Percentiles rank a stretch among this genome's conserved stretches.
These are phyloP conservation scores for Deinandra increscens DNA, from an alignment of 129 eudicot genomes.

Conservation along the genomic window DNA sequence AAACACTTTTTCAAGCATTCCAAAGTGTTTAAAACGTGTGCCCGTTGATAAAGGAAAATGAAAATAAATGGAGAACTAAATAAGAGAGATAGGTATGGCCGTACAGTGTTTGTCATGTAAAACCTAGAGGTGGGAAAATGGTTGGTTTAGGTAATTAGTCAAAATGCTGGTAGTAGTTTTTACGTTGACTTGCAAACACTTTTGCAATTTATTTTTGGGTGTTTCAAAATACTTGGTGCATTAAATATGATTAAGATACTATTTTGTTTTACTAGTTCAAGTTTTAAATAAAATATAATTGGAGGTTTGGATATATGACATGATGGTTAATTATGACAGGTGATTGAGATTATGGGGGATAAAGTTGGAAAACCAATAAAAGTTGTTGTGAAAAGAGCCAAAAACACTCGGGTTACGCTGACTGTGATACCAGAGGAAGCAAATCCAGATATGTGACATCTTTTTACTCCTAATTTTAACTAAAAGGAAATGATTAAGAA, in stretches of 20 bases:
- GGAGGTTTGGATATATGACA: too few species aligned
- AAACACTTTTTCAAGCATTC: not conserved
- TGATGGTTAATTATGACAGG: slow-evolving; percentile 30
- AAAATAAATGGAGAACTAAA: too few species aligned
- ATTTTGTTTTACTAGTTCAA: too few species aligned
- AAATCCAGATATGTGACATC: slow-evolving; percentile 46
- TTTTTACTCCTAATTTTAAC: not conserved
- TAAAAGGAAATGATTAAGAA: not conserved
- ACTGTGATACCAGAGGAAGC: slow-evolving; percentile 82
- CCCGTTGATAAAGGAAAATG: not conserved
- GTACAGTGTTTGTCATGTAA: not conserved
- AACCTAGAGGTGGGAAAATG: not conserved
- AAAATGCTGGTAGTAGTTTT: too few species aligned
- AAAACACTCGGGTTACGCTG: slow-evolving; percentile 38
- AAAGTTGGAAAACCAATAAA: slow-evolving; percentile 59
- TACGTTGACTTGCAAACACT: too few species aligned
- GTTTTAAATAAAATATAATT: too few species aligned
- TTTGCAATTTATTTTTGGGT: too few species aligned
- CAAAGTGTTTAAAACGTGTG: not conserved
- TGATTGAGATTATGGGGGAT: slow-evolving; percentile 75
- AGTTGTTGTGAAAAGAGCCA: slow-evolving; percentile 70
- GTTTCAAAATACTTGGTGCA: not conserved
- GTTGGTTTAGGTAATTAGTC: not conserved
- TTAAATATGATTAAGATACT: not conserved
- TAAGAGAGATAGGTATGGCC: not conserved